phyloP scores from a whole-genome alignment of 441 rosid species.

The Brassica balearica region DNA sequence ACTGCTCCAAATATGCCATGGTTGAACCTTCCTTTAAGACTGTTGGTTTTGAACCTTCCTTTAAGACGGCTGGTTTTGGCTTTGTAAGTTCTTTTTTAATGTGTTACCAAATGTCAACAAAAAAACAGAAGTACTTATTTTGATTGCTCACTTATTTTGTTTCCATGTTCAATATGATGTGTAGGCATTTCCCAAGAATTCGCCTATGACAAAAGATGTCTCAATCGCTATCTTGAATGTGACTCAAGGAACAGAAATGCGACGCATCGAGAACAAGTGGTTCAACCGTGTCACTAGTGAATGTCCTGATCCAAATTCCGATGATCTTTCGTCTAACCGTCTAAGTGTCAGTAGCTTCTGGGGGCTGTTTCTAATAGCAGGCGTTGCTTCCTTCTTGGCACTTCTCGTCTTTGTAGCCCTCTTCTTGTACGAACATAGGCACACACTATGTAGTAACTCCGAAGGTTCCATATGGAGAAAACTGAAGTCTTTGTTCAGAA shows the following conservation, averaged over 20 bases:
- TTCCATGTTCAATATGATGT: constrained; percentile 1
- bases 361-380: constrained; percentile 57
- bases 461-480: constrained; percentile 29
- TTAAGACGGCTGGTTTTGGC: constrained; percentile 25
- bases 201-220: constrained; percentile 51
- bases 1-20: constrained; percentile 51
- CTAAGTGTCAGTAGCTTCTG: constrained; percentile 51
- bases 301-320: constrained; percentile 40
- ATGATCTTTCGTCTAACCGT: constrained; percentile 36
- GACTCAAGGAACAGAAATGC: constrained; percentile 44
- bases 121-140: background rate
- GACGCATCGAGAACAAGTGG: constrained; percentile 12
- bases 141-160: constrained; percentile 1
- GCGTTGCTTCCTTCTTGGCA: constrained; percentile 46
- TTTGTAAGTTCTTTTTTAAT: constrained; percentile 1
- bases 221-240: constrained; percentile 57
- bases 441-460: constrained; percentile 4
- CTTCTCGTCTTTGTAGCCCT: constrained; percentile 30
- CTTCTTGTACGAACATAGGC: constrained; percentile 36
- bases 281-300: background rate
- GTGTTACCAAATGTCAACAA: background rate
- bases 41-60: constrained; percentile 47
- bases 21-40: constrained; percentile 51
- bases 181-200: constrained; percentile 53
- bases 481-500: constrained; percentile 31